A percentile compares a stretch with the other conserved stretches of the same genome.
Evolutionary conservation across 371 early-diverging fungal species (phyloP).

Genomic region (Chytridium lagenaria): DNA sequence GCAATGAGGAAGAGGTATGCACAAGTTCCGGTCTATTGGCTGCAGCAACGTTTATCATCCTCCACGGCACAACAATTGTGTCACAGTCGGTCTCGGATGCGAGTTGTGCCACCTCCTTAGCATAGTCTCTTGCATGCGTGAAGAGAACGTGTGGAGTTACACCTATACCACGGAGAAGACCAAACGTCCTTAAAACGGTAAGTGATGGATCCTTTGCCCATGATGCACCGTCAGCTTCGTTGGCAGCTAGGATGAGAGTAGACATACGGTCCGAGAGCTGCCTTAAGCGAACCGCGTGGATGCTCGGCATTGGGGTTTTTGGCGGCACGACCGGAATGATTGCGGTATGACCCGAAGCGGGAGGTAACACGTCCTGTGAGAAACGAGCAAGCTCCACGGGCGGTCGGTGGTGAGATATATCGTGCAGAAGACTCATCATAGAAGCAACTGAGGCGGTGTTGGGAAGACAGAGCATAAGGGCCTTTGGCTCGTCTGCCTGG

Average conservation of each 20-base stretch:
- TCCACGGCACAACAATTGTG: conserved; percentile 23
- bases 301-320: not conserved
- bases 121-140: conserved; percentile 20
- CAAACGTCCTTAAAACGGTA: conserved; percentile 21
- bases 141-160: conserved; percentile 21
- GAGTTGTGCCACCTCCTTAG: conserved; percentile 17
- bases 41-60: not conserved
- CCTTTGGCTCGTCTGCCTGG: conserved; percentile 7
- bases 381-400: not conserved
- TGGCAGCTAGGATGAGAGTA: conserved; percentile 16
- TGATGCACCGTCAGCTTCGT: conserved; percentile 1
- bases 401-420: not conserved
- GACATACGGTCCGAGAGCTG: conserved; percentile 30
- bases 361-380: not conserved
- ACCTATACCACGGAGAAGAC: conserved; percentile 6
- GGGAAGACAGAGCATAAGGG: conserved; percentile 23
- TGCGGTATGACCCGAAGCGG: not conserved
- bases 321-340: not conserved
- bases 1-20: not conserved
- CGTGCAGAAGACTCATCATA: conserved; percentile 24
- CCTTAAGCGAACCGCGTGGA: conserved; percentile 25
- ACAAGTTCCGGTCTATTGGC: not conserved
- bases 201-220: conserved; percentile 18
- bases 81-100: conserved; percentile 19
- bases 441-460: conserved; percentile 19